A percentile compares a stretch with the other conserved stretches of the same genome.
phyloP scores from a whole-genome alignment of 2,329 filamentous ascomycete genomes.

The Celoporthe dispersa region DNA sequence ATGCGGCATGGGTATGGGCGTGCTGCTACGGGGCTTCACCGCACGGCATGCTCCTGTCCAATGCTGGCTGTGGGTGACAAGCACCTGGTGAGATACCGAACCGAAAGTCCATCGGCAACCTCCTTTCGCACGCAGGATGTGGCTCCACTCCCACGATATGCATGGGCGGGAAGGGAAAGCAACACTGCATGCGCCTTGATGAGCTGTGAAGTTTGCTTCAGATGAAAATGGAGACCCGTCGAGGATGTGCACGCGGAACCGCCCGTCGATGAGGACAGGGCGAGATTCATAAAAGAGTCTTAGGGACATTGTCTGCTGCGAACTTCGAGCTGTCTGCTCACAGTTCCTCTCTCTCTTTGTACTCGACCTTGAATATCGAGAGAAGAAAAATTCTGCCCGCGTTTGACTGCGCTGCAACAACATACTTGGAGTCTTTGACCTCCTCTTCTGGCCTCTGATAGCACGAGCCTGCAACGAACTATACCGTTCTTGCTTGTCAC shows the following conservation, averaged over 20 bases:
- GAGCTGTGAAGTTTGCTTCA: conserved; percentile 17
- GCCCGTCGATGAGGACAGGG: not conserved
- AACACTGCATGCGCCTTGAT: conserved; percentile 1
- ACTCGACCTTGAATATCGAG: not conserved
- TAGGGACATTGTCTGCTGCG: not conserved
- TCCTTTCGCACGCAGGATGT: not conserved
- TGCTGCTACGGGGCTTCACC: not conserved
- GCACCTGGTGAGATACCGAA: not conserved
- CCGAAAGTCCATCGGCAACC: not conserved
- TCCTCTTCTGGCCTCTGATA: not conserved
- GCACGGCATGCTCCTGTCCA: conserved; percentile 1
- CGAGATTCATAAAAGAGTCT: conserved; percentile 8
- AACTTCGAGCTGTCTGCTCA: not conserved
- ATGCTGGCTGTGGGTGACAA: not conserved
- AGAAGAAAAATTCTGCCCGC: not conserved
- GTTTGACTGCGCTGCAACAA: not conserved
- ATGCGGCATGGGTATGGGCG: not conserved
- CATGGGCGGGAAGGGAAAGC: conserved; percentile 1
- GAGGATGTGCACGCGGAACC: not conserved
- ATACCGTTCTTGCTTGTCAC: not conserved
- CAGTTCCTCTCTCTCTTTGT: not conserved
- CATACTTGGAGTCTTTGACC: no score
- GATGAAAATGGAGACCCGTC: not conserved
- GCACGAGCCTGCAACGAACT: not conserved
- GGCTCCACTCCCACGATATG: not conserved